phyloP scores from a whole-genome alignment of 352 stramenopile species.

The Lagenidium giganteum region DNA sequence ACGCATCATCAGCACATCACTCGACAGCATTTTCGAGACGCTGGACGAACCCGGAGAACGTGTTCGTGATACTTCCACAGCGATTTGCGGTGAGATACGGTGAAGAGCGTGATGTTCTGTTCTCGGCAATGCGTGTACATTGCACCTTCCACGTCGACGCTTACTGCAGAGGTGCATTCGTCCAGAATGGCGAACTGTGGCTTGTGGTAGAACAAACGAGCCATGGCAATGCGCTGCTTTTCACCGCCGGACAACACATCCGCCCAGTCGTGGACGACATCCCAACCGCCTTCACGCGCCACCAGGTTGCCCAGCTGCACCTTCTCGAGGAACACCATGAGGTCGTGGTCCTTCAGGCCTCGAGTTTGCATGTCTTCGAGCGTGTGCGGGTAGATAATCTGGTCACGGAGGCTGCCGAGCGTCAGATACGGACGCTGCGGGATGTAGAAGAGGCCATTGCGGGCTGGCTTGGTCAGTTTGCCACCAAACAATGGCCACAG shows the following conservation, averaged over 20 bases:
- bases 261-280: conserved; percentile 82
- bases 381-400: conserved; percentile 88
- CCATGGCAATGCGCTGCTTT: conserved; percentile 90
- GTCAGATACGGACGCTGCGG: conserved; percentile 86
- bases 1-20: conserved; percentile 1
- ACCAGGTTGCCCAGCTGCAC: conserved; percentile 80
- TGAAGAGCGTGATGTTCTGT: conserved; percentile 90
- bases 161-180: conserved; percentile 83
- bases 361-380: conserved; percentile 53
- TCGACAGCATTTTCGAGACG: not conserved
- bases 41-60: conserved; percentile 67
- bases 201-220: conserved; percentile 86
- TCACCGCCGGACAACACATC: conserved; percentile 86
- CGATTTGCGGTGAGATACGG: conserved; percentile 88
- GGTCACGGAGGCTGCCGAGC: conserved; percentile 80
- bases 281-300: conserved; percentile 66
- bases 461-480: conserved; percentile 69
- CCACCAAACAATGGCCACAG: conserved; percentile 84
- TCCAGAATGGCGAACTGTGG: conserved; percentile 89
- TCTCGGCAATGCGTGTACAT: conserved; percentile 85
- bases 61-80: conserved; percentile 89
- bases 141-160: conserved; percentile 79
- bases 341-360: conserved; percentile 50
- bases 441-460: conserved; percentile 89
- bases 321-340: conserved; percentile 70